Evolutionary conservation across 2,329 filamentous ascomycete genomes (phyloP), one percentile per base, ranked within the genome.

Genomic region (Ascochyta pisi): DNA sequence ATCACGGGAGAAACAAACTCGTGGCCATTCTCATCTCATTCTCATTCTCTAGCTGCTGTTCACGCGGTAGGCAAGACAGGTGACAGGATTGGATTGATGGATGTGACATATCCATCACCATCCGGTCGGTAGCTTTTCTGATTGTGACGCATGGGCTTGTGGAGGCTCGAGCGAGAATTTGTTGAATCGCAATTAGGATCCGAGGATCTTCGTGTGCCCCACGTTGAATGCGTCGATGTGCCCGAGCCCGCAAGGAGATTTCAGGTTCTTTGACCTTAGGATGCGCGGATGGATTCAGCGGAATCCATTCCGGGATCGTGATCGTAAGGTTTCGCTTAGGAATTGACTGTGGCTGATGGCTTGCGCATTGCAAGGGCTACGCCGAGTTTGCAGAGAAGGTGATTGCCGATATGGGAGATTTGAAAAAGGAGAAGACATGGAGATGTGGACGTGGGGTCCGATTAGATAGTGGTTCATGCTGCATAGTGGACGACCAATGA

Each of bases 301-400:
- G 54, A 54, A 33, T 16, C 29, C 43, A 50, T 33, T 54, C 52
- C 57, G 52, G 12, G 31, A 53, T 59, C 43, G 44, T 41, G 57
- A 56, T 52, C 29, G 13, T 26, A 56, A 53, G 48, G 51, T 48
- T 55, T 54, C 48, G 57, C 51, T 53, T 56, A 56, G 48, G 45
- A 41, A 50, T 50, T 41, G 27, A 45, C 34, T 35, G 45, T 50
- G 52, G 52, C 45, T 54, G 45, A 46, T 54, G 52, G 52, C 52
- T 50, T 45, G 52, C 52, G 40, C 51, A 54, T 40, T 15, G 26
- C 15, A 43, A 44, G 40, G 45, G 51, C 39, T 44, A 39, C 44
- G 23, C 33, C 44, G 51, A 39, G 24, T 13, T 22, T 27, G 12
- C 16, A 39, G 27, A 39, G 23, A 29, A 3, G 15, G 29, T 16